Evolutionary conservation across 495 filamentous ascomycete species (phyloP).

Genomic region (Durotheca rogersii): DNA sequence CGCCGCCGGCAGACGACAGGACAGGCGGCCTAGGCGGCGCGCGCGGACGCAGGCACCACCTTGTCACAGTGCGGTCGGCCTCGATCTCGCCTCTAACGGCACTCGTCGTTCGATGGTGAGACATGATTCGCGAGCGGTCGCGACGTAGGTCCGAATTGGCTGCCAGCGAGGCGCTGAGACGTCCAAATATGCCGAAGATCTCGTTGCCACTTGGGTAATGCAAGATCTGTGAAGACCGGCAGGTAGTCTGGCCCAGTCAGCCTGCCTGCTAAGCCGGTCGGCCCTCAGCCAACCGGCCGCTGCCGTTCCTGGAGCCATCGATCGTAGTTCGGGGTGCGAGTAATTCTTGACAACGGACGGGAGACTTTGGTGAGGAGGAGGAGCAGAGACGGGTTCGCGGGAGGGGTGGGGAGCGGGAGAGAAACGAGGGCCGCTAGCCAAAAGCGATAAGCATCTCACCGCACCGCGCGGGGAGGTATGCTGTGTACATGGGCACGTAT

Average conservation of each 20-base stretch:
- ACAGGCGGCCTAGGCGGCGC: conserved; percentile 25
- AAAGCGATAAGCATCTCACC: too few species aligned
- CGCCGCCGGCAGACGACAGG: conserved; percentile 31
- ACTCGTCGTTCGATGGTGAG: conserved; percentile 31
- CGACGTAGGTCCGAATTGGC: conserved; percentile 33
- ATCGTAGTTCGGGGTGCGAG: not conserved
- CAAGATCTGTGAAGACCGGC: conserved; percentile 32
- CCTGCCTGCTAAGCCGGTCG: not conserved
- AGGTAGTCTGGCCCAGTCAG: conserved; percentile 18
- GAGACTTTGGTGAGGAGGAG: conserved; percentile 1
- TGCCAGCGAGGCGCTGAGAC: conserved; percentile 30
- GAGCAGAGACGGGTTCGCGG: too few species aligned
- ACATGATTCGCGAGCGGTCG: conserved; percentile 31
- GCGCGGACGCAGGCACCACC: conserved; percentile 29
- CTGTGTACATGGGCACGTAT: too few species aligned
- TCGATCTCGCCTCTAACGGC: conserved; percentile 26
- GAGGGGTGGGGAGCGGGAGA: too few species aligned
- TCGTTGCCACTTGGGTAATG: conserved; percentile 33
- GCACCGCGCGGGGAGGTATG: too few species aligned
- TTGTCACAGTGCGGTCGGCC: conserved; percentile 29
- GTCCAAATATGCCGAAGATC: conserved; percentile 34
- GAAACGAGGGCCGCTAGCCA: too few species aligned
- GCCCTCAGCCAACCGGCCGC: conserved; percentile 27
- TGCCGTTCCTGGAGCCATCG: conserved; percentile 15
- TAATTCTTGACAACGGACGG: not conserved